phyloP scores from a whole-genome alignment of 1,139 yeast genomes.

The Spencermartinsiella ligniputridi region DNA sequence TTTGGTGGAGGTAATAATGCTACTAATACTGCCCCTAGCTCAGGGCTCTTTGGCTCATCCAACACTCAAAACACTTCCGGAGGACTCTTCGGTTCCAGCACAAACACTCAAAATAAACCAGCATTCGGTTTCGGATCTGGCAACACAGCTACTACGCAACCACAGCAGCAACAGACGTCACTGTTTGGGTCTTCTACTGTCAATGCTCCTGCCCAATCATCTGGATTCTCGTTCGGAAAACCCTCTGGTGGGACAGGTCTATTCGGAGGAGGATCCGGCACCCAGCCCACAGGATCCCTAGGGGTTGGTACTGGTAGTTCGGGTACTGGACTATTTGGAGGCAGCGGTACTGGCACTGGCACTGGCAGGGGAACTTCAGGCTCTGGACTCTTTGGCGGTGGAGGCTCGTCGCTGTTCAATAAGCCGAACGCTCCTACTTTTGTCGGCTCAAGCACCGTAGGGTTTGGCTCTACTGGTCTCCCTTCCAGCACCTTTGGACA shows the following conservation, averaged over 20 bases:
- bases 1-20: constrained; percentile 8
- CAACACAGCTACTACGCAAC: constrained; percentile 20
- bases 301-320: constrained; percentile 7
- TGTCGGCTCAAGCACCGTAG: constrained; percentile 8
- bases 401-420: not conserved
- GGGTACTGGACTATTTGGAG: not conserved
- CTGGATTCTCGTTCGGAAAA: not conserved
- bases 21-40: constrained; percentile 22
- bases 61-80: constrained; percentile 23
- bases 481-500: constrained; percentile 17
- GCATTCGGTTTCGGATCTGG: constrained; percentile 8
- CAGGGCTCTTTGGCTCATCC: constrained; percentile 32
- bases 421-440: not conserved
- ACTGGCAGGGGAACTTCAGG: not conserved
- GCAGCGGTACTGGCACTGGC: not conserved
- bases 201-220: not conserved
- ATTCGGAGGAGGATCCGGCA: not conserved
- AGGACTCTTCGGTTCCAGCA: constrained; percentile 20
- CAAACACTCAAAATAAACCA: constrained; percentile 3
- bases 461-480: constrained; percentile 15
- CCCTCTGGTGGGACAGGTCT: not conserved
- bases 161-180: no score
- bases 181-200: not conserved
- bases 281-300: not conserved
- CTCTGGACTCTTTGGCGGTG: not conserved